Evolutionary conservation across 768 basidiomycete species (phyloP).

Genomic region (Mycena galericulata): DNA sequence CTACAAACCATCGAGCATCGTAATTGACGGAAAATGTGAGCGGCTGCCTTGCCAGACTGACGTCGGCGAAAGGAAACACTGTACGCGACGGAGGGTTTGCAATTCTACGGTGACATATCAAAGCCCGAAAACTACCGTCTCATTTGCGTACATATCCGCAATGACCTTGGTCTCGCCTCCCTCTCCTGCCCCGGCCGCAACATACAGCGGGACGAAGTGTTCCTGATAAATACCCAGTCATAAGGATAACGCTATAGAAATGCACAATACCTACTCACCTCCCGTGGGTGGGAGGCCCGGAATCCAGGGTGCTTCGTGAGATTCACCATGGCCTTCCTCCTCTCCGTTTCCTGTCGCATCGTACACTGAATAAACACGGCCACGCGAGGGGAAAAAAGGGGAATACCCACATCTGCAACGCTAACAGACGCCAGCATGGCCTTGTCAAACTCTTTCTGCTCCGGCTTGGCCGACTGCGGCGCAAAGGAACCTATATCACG

Average conservation of each 20-base stretch:
- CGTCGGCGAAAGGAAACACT: too few species aligned
- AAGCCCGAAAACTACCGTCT: conserved; percentile 72
- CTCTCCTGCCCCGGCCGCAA: conserved; percentile 81
- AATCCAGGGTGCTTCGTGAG: conserved; percentile 72
- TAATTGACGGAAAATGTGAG: too few species aligned
- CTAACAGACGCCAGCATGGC: conserved; percentile 70
- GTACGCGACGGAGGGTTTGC: too few species aligned
- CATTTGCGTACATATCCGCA: conserved; percentile 65
- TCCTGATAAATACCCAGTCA: conserved; percentile 49
- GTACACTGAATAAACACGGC: conserved; percentile 7
- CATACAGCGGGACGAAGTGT: conserved; percentile 84
- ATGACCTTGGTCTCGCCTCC: conserved; percentile 60
- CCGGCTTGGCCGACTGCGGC: conserved; percentile 38
- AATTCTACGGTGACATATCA: too few species aligned
- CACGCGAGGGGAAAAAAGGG: conserved; percentile 3
- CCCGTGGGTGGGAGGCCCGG: conserved; percentile 76
- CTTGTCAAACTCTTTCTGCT: conserved; percentile 67
- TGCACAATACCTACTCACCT: conserved; percentile 34
- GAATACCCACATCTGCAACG: conserved; percentile 58
- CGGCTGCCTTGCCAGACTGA: too few species aligned
- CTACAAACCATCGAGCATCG: too few species aligned
- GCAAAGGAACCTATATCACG: not conserved
- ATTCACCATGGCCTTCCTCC: conserved; percentile 66
- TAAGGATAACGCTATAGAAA: not conserved
- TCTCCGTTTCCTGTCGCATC: conserved; percentile 55